Conservation (phyloP, 2,329 filamentous ascomycete genomes). For the Sphaerulina musiva region DNA sequence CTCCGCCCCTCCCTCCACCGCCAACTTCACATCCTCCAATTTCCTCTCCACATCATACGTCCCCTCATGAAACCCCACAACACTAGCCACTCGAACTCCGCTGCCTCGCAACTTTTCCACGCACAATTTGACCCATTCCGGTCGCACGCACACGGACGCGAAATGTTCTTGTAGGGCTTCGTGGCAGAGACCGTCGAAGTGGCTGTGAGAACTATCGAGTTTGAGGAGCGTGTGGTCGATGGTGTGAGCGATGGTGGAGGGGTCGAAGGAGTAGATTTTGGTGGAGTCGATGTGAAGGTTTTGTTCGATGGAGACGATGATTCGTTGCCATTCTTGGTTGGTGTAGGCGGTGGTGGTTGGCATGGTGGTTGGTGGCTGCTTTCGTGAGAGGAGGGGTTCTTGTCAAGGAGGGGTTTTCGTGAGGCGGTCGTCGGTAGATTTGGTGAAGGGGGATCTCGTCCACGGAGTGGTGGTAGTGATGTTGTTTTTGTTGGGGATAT, state of each 20-base stretch:
- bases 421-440: too few relatives aligned
- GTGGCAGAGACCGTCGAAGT: conserved; percentile 50
- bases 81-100: conserved; percentile 49
- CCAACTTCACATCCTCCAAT: conserved; percentile 45
- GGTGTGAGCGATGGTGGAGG: conserved; percentile 24
- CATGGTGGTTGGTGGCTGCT: too few relatives aligned
- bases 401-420: too few relatives aligned
- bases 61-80: conserved; percentile 56
- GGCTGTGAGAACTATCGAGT: conserved; percentile 41
- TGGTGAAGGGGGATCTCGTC: too few relatives aligned
- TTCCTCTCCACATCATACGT: conserved; percentile 48
- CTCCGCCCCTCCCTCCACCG: conserved; percentile 45
- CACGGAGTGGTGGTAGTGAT: too few relatives aligned
- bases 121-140: conserved; percentile 47
- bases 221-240: conserved; percentile 49
- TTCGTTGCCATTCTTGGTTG: conserved; percentile 40
- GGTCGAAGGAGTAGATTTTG: conserved; percentile 8
- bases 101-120: conserved; percentile 44
- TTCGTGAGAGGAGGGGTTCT: too few relatives aligned
- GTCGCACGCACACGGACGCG: conserved; percentile 53
- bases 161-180: conserved; percentile 48
- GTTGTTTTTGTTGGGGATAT: too few relatives aligned
- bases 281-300: conserved; percentile 9
- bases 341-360: conserved; percentile 30
- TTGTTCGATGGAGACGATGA: conserved; percentile 35